Conservation (phyloP, 2,329 filamentous ascomycete species). For the Diaporthe sp. region DNA sequence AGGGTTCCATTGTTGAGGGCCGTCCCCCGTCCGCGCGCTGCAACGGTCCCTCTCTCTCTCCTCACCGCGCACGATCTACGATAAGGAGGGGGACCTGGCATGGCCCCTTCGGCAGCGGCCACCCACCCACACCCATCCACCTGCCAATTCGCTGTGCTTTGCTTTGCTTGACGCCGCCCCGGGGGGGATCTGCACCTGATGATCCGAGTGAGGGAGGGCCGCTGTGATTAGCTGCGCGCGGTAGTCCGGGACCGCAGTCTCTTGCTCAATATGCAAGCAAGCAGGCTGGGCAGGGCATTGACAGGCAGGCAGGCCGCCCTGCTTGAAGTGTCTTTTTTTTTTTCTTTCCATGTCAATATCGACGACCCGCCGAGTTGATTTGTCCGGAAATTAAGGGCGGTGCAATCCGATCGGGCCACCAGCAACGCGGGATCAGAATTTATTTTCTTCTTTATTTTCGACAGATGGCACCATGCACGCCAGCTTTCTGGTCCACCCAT, state of each 20-base stretch:
- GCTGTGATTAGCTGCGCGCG: conserved; percentile 12
- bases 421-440: conserved; percentile 5
- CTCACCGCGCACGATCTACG: neutral
- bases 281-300: neutral
- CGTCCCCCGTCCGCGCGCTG: neutral
- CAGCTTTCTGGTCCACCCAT: neutral
- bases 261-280: conserved; percentile 2
- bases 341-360: too few species aligned
- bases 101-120: neutral
- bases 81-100: neutral
- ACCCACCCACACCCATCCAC: neutral
- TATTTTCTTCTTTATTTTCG: neutral
- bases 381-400: conserved; percentile 13
- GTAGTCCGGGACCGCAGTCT: conserved; percentile 8
- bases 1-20: neutral
- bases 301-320: neutral
- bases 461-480: neutral
- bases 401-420: conserved; percentile 24
- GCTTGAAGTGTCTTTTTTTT: neutral
- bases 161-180: neutral
- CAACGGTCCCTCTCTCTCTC: too few species aligned
- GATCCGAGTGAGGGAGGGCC: neutral
- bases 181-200: neutral
- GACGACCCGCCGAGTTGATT: conserved; percentile 10
- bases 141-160: too few species aligned